Conservation (phyloP, 768 basidiomycete species). For the Termitomyces sp. region DNA sequence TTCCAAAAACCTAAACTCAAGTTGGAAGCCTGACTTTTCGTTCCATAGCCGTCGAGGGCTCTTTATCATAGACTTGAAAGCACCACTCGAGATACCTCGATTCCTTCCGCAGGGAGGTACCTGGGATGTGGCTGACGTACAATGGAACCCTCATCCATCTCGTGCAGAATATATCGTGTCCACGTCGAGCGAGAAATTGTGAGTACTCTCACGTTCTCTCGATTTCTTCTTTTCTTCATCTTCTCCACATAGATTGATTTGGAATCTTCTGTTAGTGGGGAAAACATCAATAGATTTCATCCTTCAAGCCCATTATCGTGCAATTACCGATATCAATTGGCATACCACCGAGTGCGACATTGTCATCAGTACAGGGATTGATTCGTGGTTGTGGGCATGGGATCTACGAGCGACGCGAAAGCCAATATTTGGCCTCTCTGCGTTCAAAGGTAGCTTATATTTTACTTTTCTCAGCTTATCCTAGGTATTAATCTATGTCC, state of each 20-base stretch:
- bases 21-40: neutral
- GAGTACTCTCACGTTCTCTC: slow-evolving; percentile 14
- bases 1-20: neutral
- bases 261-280: slow-evolving; percentile 77
- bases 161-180: slow-evolving; percentile 80
- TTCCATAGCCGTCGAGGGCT: slow-evolving; percentile 69
- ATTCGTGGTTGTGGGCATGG: slow-evolving; percentile 95
- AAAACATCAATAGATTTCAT: slow-evolving; percentile 82
- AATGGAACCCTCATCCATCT: slow-evolving; percentile 83
- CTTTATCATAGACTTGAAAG: slow-evolving; percentile 91
- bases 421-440: slow-evolving; percentile 66
- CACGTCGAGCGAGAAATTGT: slow-evolving; percentile 87
- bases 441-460: slow-evolving; percentile 33
- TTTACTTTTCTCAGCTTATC: neutral
- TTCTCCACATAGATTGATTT: slow-evolving; percentile 59
- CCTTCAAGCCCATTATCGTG: slow-evolving; percentile 85
- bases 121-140: slow-evolving; percentile 92
- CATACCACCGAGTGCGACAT: slow-evolving; percentile 78
- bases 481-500: neutral
- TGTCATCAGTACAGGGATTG: slow-evolving; percentile 87
- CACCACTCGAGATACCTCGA: slow-evolving; percentile 80
- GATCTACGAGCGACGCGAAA: slow-evolving; percentile 70
- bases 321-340: slow-evolving; percentile 99
- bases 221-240: neutral
- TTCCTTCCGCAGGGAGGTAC: slow-evolving; percentile 95